These are phyloP conservation scores for Neurospora tetraspora DNA, from an alignment of 495 filamentous ascomycete genomes.

Conservation along the genomic window DNA sequence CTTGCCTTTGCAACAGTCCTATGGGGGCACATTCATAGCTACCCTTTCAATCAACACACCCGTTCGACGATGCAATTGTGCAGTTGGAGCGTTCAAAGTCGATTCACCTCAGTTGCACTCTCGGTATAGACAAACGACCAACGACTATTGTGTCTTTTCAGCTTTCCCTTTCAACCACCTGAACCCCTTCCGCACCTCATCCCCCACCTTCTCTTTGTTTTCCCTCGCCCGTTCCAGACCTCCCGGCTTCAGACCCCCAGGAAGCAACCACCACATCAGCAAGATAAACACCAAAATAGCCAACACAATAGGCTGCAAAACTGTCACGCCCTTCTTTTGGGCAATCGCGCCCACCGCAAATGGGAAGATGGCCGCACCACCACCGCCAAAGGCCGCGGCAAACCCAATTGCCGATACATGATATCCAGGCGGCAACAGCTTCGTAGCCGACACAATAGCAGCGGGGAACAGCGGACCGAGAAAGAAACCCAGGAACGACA, in stretches of 20 bases:
- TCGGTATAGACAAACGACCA: not conserved
- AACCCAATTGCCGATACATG: constrained; percentile 81
- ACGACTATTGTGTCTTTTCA: not conserved
- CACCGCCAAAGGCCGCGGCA: constrained; percentile 69
- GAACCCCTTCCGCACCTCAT: constrained; percentile 5
- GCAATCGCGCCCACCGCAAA: constrained; percentile 82
- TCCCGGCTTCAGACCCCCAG: constrained; percentile 20
- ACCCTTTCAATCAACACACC: not conserved
- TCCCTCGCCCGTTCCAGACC: constrained; percentile 26
- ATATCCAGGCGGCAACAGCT: constrained; percentile 64
- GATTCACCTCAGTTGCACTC: not conserved
- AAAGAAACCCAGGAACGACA: constrained; percentile 66
- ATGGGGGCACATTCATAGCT: not conserved
- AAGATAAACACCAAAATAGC: constrained; percentile 52
- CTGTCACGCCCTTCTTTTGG: constrained; percentile 65
- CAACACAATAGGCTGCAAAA: constrained; percentile 68
- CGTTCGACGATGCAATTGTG: not conserved
- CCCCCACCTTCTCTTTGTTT: constrained; percentile 18
- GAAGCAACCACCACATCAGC: constrained; percentile 39
- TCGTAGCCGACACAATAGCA: constrained; percentile 68
- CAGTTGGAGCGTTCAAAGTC: not conserved
- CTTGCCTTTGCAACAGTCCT: not conserved
- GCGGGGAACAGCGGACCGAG: constrained; percentile 76
- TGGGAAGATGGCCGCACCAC: constrained; percentile 70
- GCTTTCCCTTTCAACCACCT: constrained; percentile 9